Base-by-base conservation (phyloP, 148 eudicot genomes). In the Bassia scoparia region DNA sequence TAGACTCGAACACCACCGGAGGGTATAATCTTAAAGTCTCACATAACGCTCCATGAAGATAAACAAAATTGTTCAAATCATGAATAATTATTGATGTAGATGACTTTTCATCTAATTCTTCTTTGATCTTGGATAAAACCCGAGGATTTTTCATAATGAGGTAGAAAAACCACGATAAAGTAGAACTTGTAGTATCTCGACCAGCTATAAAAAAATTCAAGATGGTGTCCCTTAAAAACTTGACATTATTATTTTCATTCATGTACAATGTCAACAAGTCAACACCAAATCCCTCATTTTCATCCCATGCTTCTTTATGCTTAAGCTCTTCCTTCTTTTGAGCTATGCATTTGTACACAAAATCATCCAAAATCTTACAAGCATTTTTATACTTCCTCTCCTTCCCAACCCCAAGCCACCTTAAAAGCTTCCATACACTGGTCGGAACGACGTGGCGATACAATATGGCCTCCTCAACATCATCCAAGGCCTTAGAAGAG, bases 11-110 rank as follows among this genome's bases (percentile, higher is more conserved):
- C 1, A 80, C 81, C 1, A 84, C 87, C 6, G 89, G 87, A 43
- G 89, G 87, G 53, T 86, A 86, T 37, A 86, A 75, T 77, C 86
- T 79, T 54, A 86, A 61, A 15, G 85, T 50, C 66, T 86, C 89
- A 69, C 85, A 84, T 26, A 86, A 38, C 12, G 85, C 84, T 7
- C 74, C 85, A 65, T 86, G 87, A 46, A 86, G 63, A 78, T 81
- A 82, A 26, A 84, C 84, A 61, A 86, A 21, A 6, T 69, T 7
- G 15, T 80, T 62, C 38, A 67, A 49, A 17, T 53, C 71, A 10
- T 61, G 30, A 7, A 11, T 41, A 1, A 41, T 41, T 8, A 41
- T 41, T 8, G 11, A 8, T 14, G 9, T 41, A 1, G 11, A 8
- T 14, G 9, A 5, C 6, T 41, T 41, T 14, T 11, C 12, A 41